Conservation (phyloP, 345 rosid species). For the Sonneratia caseolaris region DNA sequence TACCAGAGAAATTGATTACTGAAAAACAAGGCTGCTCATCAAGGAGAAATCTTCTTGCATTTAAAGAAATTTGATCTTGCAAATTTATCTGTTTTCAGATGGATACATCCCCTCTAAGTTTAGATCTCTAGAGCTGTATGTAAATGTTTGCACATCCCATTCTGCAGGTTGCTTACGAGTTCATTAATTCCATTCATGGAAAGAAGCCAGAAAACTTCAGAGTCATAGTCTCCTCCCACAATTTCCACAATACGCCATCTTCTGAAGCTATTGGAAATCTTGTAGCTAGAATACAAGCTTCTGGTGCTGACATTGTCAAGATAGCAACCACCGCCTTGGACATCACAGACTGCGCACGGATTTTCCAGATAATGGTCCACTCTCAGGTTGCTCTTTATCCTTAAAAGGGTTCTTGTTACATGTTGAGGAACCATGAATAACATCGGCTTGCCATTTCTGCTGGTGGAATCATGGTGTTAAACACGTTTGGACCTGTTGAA, state of each 20-base stretch:
- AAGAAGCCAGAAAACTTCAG: slow-evolving; percentile 17
- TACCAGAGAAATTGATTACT: background rate
- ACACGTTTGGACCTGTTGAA: background rate
- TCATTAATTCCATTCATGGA: slow-evolving; percentile 18
- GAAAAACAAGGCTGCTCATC: background rate
- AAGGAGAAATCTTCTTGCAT: background rate
- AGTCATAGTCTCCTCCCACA: slow-evolving; percentile 35
- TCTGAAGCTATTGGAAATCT: slow-evolving; percentile 29
- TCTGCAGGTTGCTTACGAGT: slow-evolving; percentile 36
- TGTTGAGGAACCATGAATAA: background rate
- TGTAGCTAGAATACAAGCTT: slow-evolving; percentile 26
- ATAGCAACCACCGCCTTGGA: slow-evolving; percentile 28
- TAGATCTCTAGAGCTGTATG: background rate
- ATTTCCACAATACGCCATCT: slow-evolving; percentile 28
- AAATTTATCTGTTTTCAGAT: background rate
- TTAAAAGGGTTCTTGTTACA: background rate
- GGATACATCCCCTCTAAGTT: background rate
- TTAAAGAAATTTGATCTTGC: background rate
- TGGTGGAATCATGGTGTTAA: background rate
- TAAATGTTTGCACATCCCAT: slow-evolving; percentile 1
- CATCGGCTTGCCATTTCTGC: background rate
- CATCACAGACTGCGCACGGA: slow-evolving; percentile 38
- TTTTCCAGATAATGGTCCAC: slow-evolving; percentile 30
- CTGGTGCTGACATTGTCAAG: slow-evolving; percentile 39
- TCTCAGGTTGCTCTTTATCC: slow-evolving; percentile 20